Percentiles rank a stretch among this genome's conserved stretches.
Conservation (phyloP, 805 yeast species). For the Wickerhamiella alocasiicola region DNA sequence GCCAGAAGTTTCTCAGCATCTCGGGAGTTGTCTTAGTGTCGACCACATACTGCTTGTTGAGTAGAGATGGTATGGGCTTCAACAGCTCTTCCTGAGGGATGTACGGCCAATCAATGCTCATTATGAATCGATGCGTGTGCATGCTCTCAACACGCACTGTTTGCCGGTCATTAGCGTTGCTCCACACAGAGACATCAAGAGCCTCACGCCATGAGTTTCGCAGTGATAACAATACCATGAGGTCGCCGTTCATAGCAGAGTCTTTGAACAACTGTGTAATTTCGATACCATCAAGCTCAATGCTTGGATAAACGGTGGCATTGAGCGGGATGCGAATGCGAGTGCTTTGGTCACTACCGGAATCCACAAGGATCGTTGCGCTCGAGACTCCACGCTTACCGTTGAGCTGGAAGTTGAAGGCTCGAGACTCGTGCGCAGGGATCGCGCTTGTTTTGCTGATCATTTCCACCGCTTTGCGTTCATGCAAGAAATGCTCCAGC, state of each 20-base stretch:
- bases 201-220: slow-evolving; percentile 66
- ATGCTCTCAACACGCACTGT: slow-evolving; percentile 26
- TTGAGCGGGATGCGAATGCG: slow-evolving; percentile 55
- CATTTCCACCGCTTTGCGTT: slow-evolving; percentile 45
- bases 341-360: slow-evolving; percentile 28
- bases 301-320: slow-evolving; percentile 57
- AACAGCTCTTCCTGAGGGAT: slow-evolving; percentile 33
- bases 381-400: slow-evolving; percentile 67
- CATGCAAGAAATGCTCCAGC: slow-evolving; percentile 53
- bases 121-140: slow-evolving; percentile 45
- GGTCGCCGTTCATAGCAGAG: slow-evolving; percentile 27
- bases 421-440: slow-evolving; percentile 31
- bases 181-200: slow-evolving; percentile 25
- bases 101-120: slow-evolving; percentile 54
- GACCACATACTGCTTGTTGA: slow-evolving; percentile 57
- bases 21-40: slow-evolving; percentile 36
- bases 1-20: slow-evolving; percentile 73
- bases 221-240: slow-evolving; percentile 63
- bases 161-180: slow-evolving; percentile 6
- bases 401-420: slow-evolving; percentile 42
- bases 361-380: slow-evolving; percentile 49
- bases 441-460: slow-evolving; percentile 22
- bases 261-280: slow-evolving; percentile 35
- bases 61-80: slow-evolving; percentile 54
- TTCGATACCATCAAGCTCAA: slow-evolving; percentile 67